phyloP scores from a whole-genome alignment of 2,329 filamentous ascomycete species.

The Coniochaeta sp. region DNA sequence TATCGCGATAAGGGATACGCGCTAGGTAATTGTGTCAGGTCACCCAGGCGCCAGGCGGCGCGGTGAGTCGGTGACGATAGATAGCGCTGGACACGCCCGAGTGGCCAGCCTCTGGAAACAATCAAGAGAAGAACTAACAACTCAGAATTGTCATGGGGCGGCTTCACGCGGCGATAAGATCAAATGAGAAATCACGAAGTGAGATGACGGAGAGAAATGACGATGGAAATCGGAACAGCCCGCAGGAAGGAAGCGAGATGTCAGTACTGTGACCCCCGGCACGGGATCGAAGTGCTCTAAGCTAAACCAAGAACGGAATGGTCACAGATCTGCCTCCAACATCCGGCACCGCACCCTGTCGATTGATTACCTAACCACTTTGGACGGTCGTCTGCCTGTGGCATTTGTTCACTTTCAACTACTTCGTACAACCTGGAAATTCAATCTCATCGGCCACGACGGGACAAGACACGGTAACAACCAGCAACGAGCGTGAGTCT shows the following conservation, averaged over 20 bases:
- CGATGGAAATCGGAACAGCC: constrained; percentile 3
- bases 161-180: constrained; percentile 2
- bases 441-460: no score
- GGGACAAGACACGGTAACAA: no score
- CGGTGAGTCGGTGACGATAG: no score
- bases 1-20: background rate
- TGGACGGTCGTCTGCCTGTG: no score
- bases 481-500: no score
- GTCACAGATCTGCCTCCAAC: background rate
- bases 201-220: constrained; percentile 3
- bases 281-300: background rate
- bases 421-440: no score
- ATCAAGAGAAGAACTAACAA: background rate
- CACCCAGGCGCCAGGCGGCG: background rate
- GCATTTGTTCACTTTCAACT: no score
- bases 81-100: background rate
- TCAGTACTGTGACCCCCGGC: background rate
- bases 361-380: no score
- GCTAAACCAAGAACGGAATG: background rate
- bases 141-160: constrained; percentile 2
- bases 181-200: background rate
- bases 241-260: background rate
- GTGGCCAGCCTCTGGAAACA: background rate
- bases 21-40: background rate
- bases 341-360: background rate